Evolutionary conservation across 495 filamentous ascomycete species (phyloP), one percentile per base, ranked within the genome.

Genomic region (Oidiodendron maius): DNA sequence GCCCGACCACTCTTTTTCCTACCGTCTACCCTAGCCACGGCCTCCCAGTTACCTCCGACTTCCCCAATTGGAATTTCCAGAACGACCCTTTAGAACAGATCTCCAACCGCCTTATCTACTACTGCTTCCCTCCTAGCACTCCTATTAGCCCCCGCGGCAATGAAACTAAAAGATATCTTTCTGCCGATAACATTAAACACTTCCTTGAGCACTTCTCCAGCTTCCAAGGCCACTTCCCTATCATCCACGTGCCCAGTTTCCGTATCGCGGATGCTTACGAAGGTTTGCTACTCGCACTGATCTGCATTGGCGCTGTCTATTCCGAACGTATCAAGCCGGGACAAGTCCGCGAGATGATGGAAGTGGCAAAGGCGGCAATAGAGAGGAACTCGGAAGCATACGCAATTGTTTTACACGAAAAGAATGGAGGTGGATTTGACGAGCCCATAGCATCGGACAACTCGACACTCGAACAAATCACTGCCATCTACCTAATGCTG

Each of bases 221-320:
- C 59, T 85, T 78, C 57, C 77, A 84, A 49, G 69, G 70, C 47
- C 83, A 86, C 61, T 82, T 84, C 61, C 74, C 83, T n/a, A 72
- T 84, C 52, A 68, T 87, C 12, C 83, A 87, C 52, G 67, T 82
- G 52, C 79, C 83, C 36, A 82, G 81, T 2, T 86, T 86, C 59
- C 71, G 77, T 47, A 71, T 80, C 25, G 62, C 73, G 43, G 69
- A 73, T n/a, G 71, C 75, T 32, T 78, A 78, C 57, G 71, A 78
- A 39, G 78, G 78, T 20, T 67, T 86, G 16, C 57, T 83, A 26
- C 63, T 83, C 13, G 69, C 72, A 16, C 81, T 86, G 70, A 73
- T 85, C 46, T 82, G 74, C 50, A 68, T 84, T 51, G 82, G 82
- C 15, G 81, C 82, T 23, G 81, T 83, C 21, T 86, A 86, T 60